Percentiles rank a stretch among this genome's conserved stretches.
phyloP scores from a whole-genome alignment of 2,329 filamentous ascomycete genomes.

The Clonostachys rhizophaga region DNA sequence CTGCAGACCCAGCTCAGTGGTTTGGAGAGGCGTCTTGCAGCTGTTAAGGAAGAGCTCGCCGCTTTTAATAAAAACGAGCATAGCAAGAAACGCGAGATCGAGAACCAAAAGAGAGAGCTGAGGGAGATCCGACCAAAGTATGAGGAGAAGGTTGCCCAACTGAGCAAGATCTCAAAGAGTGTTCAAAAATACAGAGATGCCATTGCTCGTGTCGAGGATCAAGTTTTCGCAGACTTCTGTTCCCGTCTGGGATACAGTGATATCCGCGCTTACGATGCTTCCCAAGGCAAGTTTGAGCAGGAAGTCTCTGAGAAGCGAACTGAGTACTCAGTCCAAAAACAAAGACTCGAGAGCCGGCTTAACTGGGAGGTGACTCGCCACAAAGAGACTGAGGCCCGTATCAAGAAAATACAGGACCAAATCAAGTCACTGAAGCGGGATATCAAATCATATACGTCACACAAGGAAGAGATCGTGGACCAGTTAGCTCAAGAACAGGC shows the following conservation, averaged over 20 bases:
- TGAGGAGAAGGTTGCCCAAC: slow-evolving; percentile 62
- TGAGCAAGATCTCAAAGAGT: slow-evolving; percentile 51
- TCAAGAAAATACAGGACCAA: slow-evolving; percentile 63
- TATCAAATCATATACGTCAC: slow-evolving; percentile 63
- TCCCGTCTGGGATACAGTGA: slow-evolving; percentile 79
- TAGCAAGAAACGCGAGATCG: slow-evolving; percentile 78
- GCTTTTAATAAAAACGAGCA: slow-evolving; percentile 77
- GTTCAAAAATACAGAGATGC: slow-evolving; percentile 52
- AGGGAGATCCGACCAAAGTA: slow-evolving; percentile 75
- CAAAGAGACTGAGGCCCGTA: slow-evolving; percentile 59
- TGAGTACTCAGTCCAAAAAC: slow-evolving; percentile 80
- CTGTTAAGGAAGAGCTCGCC: slow-evolving; percentile 70
- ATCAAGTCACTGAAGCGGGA: slow-evolving; percentile 63
- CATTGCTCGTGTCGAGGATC: slow-evolving; percentile 80
- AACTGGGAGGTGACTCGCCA: slow-evolving; percentile 51
- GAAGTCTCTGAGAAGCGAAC: slow-evolving; percentile 83
- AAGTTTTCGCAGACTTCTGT: slow-evolving; percentile 84
- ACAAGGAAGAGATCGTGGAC: slow-evolving; percentile 72
- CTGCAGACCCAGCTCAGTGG: slow-evolving; percentile 76
- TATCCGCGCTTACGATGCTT: slow-evolving; percentile 89
- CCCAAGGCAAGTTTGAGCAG: slow-evolving; percentile 88
- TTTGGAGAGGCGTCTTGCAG: slow-evolving; percentile 70
- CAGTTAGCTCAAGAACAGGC: slow-evolving; percentile 68
- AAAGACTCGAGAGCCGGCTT: slow-evolving; percentile 61
- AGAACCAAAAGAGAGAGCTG: slow-evolving; percentile 69